phyloP scores from a whole-genome alignment of 371 early-diverging fungal genomes.

The Nematocida sp. region DNA sequence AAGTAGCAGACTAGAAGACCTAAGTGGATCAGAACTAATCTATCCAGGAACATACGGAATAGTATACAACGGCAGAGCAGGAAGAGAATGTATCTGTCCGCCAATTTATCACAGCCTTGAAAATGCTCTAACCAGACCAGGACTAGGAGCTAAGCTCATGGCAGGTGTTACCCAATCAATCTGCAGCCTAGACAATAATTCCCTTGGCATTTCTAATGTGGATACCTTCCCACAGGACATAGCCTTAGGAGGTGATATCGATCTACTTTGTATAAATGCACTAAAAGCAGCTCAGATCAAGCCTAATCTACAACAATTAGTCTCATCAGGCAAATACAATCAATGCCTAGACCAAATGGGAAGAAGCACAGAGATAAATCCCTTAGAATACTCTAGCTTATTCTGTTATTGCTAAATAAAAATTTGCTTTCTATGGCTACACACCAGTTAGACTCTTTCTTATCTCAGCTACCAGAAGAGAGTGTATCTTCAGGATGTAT shows the following conservation, averaged over 20 bases:
- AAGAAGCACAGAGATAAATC: background rate
- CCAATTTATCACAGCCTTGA: background rate
- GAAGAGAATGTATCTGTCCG: conserved; percentile 17
- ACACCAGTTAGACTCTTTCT: background rate
- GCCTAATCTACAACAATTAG: conserved; percentile 7
- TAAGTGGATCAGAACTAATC: background rate
- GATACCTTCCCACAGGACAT: no score
- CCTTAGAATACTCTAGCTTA: background rate
- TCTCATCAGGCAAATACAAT: conserved; percentile 3
- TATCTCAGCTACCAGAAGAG: background rate
- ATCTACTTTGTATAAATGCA: conserved; percentile 5
- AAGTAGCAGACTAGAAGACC: background rate
- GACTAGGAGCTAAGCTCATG: background rate
- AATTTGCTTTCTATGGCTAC: background rate
- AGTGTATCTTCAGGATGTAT: background rate
- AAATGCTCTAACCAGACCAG: background rate
- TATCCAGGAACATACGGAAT: no score
- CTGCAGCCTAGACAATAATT: no score
- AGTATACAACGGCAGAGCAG: background rate
- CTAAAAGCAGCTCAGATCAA: conserved; percentile 7
- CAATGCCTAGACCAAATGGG: conserved; percentile 14
- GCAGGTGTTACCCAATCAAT: background rate
- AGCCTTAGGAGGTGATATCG: background rate
- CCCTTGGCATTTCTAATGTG: no score
- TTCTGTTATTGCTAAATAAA: conserved; percentile 44